Evolutionary conservation across 306 rosid genomes (phyloP), one percentile per base, ranked within the genome.

Genomic region (Castanea sativa): DNA sequence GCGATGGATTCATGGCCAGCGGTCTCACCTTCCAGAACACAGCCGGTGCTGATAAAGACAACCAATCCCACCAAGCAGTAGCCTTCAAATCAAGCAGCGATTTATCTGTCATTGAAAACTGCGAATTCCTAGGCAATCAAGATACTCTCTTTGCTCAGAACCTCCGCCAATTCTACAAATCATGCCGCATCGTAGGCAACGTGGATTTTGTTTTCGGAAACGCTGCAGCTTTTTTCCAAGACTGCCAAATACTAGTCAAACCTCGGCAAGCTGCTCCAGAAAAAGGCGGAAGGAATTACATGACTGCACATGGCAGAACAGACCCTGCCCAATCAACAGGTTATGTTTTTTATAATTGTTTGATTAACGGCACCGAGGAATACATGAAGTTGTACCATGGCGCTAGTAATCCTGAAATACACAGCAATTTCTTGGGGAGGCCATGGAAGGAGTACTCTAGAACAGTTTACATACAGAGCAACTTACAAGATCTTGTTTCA

Each of bases 1-100:
- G 99, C 0, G 99, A 95, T 85, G 98, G 99, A 18, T 95, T 95
- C 90, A 90, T 93, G 98, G 99, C 99, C 0, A 87, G 79, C 53
- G 90, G 89, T 23, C 83, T 95, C 3, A 95, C 98, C 5, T 61
- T 95, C 23, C 60, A 87, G 15, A 95, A 95, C 91, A 92, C 92
- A 1, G 98, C 98, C 1, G 99, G 99, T 1, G 87, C 96, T 8
- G 93, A 86, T n/a, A 93, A 38, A 38, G 45, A 38, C 11, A 38
- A 38, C 45, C 0, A 7, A 38, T 7, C 88, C n/a, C 96, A 90
- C 80, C 99, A 95, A 78, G 99, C 99, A 43, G 99, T 95, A 49
- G 98, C 99, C 2, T 92, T 95, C 49, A 85, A 94, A 89, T 89
- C 86, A 78, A 92, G 89, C 82, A 95, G 99, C 23, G 99, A 92